A percentile compares a stretch with the other conserved stretches of the same genome.
Evolutionary conservation across 306 rosid species (phyloP).

Genomic region (Trichosanthes cucumerina): DNA sequence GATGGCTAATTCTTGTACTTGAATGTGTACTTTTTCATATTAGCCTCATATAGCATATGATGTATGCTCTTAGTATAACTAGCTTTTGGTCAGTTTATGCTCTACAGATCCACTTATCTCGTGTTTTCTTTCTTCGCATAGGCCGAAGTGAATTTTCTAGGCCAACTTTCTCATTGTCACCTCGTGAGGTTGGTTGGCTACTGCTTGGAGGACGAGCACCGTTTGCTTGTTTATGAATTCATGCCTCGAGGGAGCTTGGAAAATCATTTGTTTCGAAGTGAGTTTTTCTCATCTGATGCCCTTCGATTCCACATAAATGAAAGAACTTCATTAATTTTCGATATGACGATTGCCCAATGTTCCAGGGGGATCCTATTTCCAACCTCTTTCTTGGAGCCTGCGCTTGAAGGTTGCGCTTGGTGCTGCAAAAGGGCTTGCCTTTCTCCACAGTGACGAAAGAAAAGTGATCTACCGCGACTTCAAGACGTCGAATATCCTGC

Average conservation of each 20-base stretch:
- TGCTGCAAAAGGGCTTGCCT: constrained; percentile 69
- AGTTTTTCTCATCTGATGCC: constrained; percentile 6
- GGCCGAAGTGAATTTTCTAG: constrained; percentile 66
- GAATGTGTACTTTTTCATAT: neutral
- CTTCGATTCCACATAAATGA: neutral
- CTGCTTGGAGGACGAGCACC: constrained; percentile 60
- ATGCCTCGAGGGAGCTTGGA: constrained; percentile 75
- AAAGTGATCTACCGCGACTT: constrained; percentile 60
- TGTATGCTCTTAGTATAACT: neutral
- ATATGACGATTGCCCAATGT: neutral
- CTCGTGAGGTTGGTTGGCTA: constrained; percentile 51
- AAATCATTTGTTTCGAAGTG: constrained; percentile 65
- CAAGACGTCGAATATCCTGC: constrained; percentile 53
- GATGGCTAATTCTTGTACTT: neutral
- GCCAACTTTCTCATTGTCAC: constrained; percentile 56
- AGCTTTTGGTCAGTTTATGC: neutral
- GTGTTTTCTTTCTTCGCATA: neutral
- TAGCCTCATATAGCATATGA: neutral
- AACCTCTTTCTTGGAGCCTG: constrained; percentile 62
- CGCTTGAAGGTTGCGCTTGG: constrained; percentile 62
- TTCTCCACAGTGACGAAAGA: constrained; percentile 40
- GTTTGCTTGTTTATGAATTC: constrained; percentile 51
- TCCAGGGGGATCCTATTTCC: constrained; percentile 59
- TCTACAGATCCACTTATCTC: neutral
- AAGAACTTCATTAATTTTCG: neutral